Conservation (phyloP, 1,139 yeast genomes). For the Pichia sp. region DNA sequence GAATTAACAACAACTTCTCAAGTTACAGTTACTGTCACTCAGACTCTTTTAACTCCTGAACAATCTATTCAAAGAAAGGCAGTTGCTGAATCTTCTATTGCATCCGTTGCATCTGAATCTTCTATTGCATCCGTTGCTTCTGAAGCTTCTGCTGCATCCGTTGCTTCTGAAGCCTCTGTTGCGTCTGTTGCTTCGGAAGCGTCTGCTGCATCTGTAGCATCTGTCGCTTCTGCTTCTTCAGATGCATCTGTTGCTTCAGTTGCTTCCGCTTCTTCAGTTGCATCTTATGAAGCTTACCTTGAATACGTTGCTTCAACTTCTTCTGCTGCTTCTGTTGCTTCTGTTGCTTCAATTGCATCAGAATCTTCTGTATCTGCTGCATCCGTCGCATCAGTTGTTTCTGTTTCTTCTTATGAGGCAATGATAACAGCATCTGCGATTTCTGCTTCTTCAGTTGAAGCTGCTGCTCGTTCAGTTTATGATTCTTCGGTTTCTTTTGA, state of each 20-base stretch:
- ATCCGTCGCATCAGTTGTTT: constrained; percentile 15
- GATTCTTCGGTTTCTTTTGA: constrained; percentile 19
- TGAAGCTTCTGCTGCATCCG: not conserved
- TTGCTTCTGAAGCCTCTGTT: constrained; percentile 4
- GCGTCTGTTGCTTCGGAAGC: constrained; percentile 18
- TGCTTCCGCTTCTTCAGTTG: constrained; percentile 14
- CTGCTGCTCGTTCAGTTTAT: constrained; percentile 5
- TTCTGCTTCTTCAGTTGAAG: constrained; percentile 4
- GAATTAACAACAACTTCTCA: constrained; percentile 40
- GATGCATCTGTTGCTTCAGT: constrained; percentile 25
- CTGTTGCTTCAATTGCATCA: constrained; percentile 25
- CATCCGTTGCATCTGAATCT: constrained; percentile 21
- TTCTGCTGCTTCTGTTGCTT: constrained; percentile 24
- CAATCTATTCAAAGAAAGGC: constrained; percentile 19
- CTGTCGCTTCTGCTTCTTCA: constrained; percentile 14
- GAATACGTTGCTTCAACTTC: constrained; percentile 18
- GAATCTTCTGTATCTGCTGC: constrained; percentile 5
- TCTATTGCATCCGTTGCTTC: constrained; percentile 5
- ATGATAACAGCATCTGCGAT: constrained; percentile 21
- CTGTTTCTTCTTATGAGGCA: constrained; percentile 2
- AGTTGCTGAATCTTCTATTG: constrained; percentile 21
- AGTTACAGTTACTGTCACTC: constrained; percentile 29
- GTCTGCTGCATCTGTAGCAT: constrained; percentile 15
- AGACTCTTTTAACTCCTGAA: constrained; percentile 27
- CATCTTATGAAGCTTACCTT: constrained; percentile 11